A percentile compares a stretch with the other conserved stretches of the same genome.
These are phyloP conservation scores for Kondoa subrosea DNA, from an alignment of 768 basidiomycete species.

Conservation along the genomic window DNA sequence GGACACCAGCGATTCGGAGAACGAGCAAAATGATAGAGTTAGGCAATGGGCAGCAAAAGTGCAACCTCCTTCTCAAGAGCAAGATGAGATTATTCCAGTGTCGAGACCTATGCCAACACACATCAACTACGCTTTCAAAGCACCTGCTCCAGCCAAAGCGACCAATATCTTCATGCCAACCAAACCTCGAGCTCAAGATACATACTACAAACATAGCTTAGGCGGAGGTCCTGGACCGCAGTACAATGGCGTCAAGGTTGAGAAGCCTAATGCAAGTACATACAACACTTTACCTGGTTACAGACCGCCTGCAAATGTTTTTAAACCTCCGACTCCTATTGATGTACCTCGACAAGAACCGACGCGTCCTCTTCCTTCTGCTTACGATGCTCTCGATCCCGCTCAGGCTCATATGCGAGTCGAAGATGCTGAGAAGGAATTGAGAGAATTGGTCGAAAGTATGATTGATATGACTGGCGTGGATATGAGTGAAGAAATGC, in stretches of 20 bases:
- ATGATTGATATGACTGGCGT: constrained; percentile 40
- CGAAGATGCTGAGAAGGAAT: constrained; percentile 15
- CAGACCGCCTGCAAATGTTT: neutral
- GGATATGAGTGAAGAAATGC: constrained; percentile 46
- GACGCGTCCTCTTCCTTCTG: neutral
- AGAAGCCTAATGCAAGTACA: too few relatives aligned
- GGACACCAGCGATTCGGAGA: neutral
- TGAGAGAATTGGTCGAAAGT: constrained; percentile 41
- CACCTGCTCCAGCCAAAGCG: neutral
- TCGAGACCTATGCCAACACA: neutral
- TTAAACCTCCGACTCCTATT: neutral
- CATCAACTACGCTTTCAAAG: neutral
- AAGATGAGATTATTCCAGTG: neutral
- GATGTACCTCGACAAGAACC: neutral
- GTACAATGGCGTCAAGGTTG: neutral
- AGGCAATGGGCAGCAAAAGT: neutral
- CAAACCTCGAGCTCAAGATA: neutral
- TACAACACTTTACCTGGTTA: neutral
- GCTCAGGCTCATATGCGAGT: constrained; percentile 3
- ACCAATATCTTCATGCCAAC: neutral
- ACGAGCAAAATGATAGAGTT: neutral
- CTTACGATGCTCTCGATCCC: neutral
- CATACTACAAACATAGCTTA: neutral
- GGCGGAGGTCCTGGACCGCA: neutral
- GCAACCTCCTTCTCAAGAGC: neutral